These are phyloP conservation scores for Quercus tomentella DNA, from an alignment of 331 rosid species.

Conservation along the genomic window DNA sequence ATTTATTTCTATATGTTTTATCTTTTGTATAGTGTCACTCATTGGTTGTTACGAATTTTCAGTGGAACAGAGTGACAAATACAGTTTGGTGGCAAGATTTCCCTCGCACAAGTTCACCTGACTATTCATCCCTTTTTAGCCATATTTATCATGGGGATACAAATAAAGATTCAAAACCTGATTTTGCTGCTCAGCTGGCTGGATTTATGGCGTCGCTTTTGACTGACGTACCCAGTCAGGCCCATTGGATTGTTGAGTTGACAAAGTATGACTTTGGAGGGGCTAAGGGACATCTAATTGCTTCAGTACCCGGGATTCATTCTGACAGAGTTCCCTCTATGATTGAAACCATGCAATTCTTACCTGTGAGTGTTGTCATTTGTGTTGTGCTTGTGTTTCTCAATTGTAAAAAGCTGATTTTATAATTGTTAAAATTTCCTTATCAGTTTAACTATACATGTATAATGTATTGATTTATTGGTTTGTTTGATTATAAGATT, in stretches of 20 bases:
- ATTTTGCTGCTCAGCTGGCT: conserved; percentile 77
- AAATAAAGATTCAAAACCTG: conserved; percentile 40
- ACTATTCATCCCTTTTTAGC: conserved; percentile 59
- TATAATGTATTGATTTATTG: background rate
- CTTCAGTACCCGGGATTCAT: conserved; percentile 80
- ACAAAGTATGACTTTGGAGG: conserved; percentile 69
- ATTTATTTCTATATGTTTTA: background rate
- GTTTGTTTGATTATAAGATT: background rate
- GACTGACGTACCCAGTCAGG: conserved; percentile 66
- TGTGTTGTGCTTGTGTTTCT: conserved; percentile 9
- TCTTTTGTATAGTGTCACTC: background rate
- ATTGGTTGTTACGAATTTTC: conserved; percentile 20
- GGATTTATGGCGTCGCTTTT: conserved; percentile 77
- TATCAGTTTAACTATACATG: background rate
- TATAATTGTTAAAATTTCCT: conserved; percentile 8
- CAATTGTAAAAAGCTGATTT: conserved; percentile 3
- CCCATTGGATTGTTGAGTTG: conserved; percentile 65
- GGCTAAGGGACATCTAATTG: conserved; percentile 66
- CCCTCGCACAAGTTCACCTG: conserved; percentile 37
- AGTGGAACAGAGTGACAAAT: conserved; percentile 79
- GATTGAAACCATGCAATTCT: conserved; percentile 27
- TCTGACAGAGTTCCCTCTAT: conserved; percentile 34
- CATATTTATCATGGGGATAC: conserved; percentile 19
- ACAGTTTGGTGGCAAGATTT: conserved; percentile 96
- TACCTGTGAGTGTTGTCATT: conserved; percentile 33